A percentile compares a stretch with the other conserved stretches of the same genome.
These are phyloP conservation scores for Phytophthora kernoviae DNA, from an alignment of 352 stramenopile genomes.

Conservation along the genomic window DNA sequence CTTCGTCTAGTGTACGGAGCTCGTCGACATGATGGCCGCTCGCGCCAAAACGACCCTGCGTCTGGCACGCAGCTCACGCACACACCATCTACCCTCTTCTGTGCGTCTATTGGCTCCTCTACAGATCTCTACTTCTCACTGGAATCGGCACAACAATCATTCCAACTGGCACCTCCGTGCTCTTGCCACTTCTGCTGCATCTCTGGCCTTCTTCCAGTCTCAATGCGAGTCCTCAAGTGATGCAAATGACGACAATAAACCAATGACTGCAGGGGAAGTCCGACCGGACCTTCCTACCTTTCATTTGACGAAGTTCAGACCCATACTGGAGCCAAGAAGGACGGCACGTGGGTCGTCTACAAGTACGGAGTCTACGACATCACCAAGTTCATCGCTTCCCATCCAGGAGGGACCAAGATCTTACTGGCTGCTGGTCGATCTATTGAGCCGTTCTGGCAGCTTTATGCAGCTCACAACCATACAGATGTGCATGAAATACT, in stretches of 20 bases:
- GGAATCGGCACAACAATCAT: background rate
- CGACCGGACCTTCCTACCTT: constrained; percentile 64
- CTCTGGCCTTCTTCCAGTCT: constrained; percentile 10
- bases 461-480: constrained; percentile 96
- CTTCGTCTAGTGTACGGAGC: constrained; percentile 18
- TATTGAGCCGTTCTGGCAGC: constrained; percentile 95
- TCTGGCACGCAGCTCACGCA: constrained; percentile 3
- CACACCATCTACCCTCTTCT: constrained; percentile 3
- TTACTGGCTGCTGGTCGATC: constrained; percentile 85
- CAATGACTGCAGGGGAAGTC: constrained; percentile 33
- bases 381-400: constrained; percentile 94
- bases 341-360: constrained; percentile 94
- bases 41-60: constrained; percentile 18
- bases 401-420: constrained; percentile 93
- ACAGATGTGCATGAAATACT: constrained; percentile 92
- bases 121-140: constrained; percentile 4
- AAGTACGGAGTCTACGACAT: constrained; percentile 96
- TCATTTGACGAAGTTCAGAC: constrained; percentile 72
- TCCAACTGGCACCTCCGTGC: constrained; percentile 6
- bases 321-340: constrained; percentile 72
- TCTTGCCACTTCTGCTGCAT: constrained; percentile 11
- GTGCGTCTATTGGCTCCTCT: constrained; percentile 1
- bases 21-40: constrained; percentile 14
- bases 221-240: constrained; percentile 20
- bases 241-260: constrained; percentile 10